Evolutionary conservation across 371 early-diverging fungal species (phyloP), one percentile per base, ranked within the genome.

Genomic region (Saksenaea vasiformis): DNA sequence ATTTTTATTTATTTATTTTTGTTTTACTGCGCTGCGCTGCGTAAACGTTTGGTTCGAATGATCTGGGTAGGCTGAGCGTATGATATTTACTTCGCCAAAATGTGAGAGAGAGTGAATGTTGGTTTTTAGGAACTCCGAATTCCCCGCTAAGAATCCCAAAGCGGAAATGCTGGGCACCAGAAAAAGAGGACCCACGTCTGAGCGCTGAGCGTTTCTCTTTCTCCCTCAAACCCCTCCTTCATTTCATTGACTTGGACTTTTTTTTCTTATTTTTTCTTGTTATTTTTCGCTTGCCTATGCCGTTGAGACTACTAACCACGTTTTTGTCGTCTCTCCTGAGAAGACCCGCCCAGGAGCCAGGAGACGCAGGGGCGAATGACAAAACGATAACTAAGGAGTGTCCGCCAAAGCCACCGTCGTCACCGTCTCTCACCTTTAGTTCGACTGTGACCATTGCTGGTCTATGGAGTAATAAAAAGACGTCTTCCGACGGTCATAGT

Each of bases 371-470:
- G 51, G 51, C 22, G 51, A 47, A 47, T 47, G 51, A 47, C 51
- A 47, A 47, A 47, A 22, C 51, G 9, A 47, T 47, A 22, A 47
- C 24, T 22, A 47, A 47, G 51, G 51, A 47, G 51, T 19, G 51
- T 22, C 22, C 51, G 22, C 51, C 51, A 47, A 47, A 47, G 51
- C 51, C 51, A 47, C 51, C 51, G 24, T 47, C 51, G 51, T 47
- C 51, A 47, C 51, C 51, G 17, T 47, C 51, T 10, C 51, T 75
- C 38, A 66, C 71, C 5, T 78, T 78, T 51, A 73, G 78, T 51
- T 76, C 79, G 9, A 71, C 79, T 2, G 60, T 70, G 5, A 74
- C 78, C 1, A 56, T 74, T 41, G 66, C 69, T 38, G 66, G 66
- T 10, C 41, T 74, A 19, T 69, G 65, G 64, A 60, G 35, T 5